phyloP scores from a whole-genome alignment of 441 rosid species.

The Populus tomentosa region DNA sequence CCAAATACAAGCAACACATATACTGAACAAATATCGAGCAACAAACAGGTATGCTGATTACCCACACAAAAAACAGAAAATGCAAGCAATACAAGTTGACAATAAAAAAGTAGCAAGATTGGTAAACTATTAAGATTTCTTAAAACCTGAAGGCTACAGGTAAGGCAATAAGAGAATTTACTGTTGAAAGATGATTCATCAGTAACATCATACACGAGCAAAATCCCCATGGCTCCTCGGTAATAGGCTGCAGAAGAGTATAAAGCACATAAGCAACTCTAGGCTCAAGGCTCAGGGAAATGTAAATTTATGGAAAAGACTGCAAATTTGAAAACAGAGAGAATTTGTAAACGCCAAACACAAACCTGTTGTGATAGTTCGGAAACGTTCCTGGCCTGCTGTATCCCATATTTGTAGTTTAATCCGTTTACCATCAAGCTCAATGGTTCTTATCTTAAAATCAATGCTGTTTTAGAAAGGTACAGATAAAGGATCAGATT shows the following conservation, averaged over 20 bases:
- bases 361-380: constrained; percentile 93
- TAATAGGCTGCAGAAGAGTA: constrained; percentile 70
- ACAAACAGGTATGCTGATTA: not conserved
- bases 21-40: not conserved
- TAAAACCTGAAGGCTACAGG: constrained; percentile 8
- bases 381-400: constrained; percentile 93
- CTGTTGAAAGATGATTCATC: constrained; percentile 97
- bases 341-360: not conserved
- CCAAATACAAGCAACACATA: not conserved
- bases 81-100: not conserved
- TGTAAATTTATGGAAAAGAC: not conserved
- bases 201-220: constrained; percentile 94
- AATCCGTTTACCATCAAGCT: constrained; percentile 89
- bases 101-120: not conserved
- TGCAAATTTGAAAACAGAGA: not conserved
- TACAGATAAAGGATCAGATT: not conserved
- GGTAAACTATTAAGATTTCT: not conserved
- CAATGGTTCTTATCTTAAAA: constrained; percentile 89
- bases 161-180: constrained; percentile 29
- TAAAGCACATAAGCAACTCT: constrained; percentile 15
- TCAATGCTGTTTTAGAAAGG: constrained; percentile 49
- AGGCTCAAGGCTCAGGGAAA: not conserved
- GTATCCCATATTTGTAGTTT: constrained; percentile 97
- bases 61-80: not conserved
- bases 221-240: constrained; percentile 97